phyloP scores from a whole-genome alignment of 345 rosid species.

The Acer negundo region DNA sequence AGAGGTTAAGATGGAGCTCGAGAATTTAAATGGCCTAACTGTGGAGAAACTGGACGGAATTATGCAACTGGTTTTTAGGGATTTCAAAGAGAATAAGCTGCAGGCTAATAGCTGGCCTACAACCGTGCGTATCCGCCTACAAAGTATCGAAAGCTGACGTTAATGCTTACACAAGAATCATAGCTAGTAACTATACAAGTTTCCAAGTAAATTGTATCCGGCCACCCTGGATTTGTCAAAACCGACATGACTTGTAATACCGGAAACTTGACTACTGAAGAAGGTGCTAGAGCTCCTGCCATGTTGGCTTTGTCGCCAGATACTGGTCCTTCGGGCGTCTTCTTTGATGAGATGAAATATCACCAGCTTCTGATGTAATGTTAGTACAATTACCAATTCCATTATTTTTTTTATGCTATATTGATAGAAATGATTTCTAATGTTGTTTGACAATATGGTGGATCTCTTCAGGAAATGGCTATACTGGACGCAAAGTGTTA shows the following conservation, averaged over 20 bases:
- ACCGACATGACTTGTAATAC: constrained; percentile 11
- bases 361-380: constrained; percentile 5
- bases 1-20: not conserved
- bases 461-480: too few relatives aligned
- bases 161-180: not conserved
- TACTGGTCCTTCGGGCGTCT: constrained; percentile 10
- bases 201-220: constrained; percentile 17
- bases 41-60: constrained; percentile 23
- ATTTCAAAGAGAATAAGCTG: not conserved
- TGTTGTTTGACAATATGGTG: constrained; percentile 15
- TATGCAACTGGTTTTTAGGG: constrained; percentile 11
- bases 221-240: constrained; percentile 17
- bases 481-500: too few relatives aligned
- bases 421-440: not conserved
- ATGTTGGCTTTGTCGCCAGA: constrained; percentile 24
- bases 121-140: not conserved
- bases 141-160: not conserved
- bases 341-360: constrained; percentile 11
- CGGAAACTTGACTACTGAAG: constrained; percentile 8
- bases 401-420: not conserved
- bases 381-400: not conserved
- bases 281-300: constrained; percentile 25
- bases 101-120: not conserved
- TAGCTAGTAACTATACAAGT: constrained; percentile 10
- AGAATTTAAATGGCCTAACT: constrained; percentile 1